These are phyloP conservation scores for Globisporangium megalacanthum DNA, from an alignment of 352 stramenopile genomes.

Conservation along the genomic window DNA sequence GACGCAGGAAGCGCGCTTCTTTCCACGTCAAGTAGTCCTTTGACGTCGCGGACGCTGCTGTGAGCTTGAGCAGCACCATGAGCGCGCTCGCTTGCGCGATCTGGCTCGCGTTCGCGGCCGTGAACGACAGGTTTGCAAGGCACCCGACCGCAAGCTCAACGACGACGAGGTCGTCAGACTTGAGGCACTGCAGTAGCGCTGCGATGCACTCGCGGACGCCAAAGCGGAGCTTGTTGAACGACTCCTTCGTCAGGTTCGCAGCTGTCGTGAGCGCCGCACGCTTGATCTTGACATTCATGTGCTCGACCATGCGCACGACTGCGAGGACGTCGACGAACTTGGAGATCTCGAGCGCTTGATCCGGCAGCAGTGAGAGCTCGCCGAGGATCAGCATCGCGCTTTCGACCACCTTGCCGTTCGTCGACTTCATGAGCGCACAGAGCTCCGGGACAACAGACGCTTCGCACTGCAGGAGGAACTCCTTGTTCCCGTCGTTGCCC, in stretches of 20 bases:
- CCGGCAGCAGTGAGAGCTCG: constrained; percentile 50
- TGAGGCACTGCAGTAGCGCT: constrained; percentile 39
- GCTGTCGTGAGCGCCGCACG: constrained; percentile 49
- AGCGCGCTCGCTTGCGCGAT: constrained; percentile 43
- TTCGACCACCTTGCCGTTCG: constrained; percentile 65
- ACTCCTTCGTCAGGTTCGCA: constrained; percentile 62
- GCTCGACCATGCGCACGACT: constrained; percentile 54
- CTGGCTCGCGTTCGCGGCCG: constrained; percentile 28
- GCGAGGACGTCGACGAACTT: constrained; percentile 58
- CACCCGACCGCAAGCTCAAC: constrained; percentile 59
- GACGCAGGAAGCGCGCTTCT: constrained; percentile 19
- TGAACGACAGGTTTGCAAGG: constrained; percentile 66
- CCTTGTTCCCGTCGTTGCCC: constrained; percentile 69
- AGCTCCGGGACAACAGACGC: constrained; percentile 43
- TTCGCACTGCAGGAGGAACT: constrained; percentile 57
- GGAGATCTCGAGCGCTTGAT: constrained; percentile 65
- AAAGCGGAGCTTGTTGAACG: constrained; percentile 76
- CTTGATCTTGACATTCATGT: constrained; percentile 54
- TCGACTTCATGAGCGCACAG: constrained; percentile 51
- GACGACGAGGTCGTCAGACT: constrained; percentile 54
- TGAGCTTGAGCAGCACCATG: constrained; percentile 40
- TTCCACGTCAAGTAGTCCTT: constrained; percentile 58
- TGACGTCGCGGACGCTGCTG: constrained; percentile 28
- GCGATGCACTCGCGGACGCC: constrained; percentile 49
- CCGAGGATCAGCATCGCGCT: constrained; percentile 66